These are phyloP conservation scores for Eremothecium coryli DNA, from an alignment of 1,139 yeast species.

Conservation along the genomic window DNA sequence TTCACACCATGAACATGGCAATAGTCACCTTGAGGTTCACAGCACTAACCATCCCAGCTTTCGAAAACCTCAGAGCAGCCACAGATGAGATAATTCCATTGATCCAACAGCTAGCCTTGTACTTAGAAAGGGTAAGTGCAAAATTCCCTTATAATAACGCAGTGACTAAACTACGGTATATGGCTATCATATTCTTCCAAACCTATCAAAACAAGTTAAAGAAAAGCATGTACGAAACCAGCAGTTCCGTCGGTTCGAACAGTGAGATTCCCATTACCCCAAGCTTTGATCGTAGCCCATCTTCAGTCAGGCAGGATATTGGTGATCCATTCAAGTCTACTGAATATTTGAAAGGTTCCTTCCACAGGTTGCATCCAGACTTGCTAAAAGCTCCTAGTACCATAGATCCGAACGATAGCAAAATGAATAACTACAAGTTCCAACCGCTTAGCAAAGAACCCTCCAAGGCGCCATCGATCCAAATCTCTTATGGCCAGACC, in stretches of 20 bases:
- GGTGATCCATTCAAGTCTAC: background rate
- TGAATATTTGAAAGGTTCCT: background rate
- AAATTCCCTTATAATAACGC: conserved; percentile 41
- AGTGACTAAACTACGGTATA: conserved; percentile 44
- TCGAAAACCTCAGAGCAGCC: conserved; percentile 38
- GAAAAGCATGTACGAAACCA: conserved; percentile 7
- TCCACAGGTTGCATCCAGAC: background rate
- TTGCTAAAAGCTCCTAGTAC: conserved; percentile 1
- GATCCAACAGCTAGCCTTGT: conserved; percentile 38
- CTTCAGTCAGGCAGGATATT: background rate
- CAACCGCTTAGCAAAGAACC: background rate
- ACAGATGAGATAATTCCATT: conserved; percentile 41
- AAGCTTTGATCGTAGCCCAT: background rate
- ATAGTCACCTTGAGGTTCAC: conserved; percentile 50
- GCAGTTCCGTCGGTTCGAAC: background rate
- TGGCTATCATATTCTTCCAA: conserved; percentile 48
- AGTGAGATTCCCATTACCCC: conserved; percentile 1
- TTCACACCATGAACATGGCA: conserved; percentile 56
- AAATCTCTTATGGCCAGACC: background rate
- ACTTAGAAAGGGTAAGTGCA: conserved; percentile 21
- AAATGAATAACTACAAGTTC: background rate
- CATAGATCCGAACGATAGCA: conserved; percentile 1
- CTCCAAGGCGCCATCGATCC: background rate
- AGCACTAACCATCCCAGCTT: conserved; percentile 46
- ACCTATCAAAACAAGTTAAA: conserved; percentile 50